Conservation (phyloP, 2,329 filamentous ascomycete genomes). For the Raffaelea deltoideospora region DNA sequence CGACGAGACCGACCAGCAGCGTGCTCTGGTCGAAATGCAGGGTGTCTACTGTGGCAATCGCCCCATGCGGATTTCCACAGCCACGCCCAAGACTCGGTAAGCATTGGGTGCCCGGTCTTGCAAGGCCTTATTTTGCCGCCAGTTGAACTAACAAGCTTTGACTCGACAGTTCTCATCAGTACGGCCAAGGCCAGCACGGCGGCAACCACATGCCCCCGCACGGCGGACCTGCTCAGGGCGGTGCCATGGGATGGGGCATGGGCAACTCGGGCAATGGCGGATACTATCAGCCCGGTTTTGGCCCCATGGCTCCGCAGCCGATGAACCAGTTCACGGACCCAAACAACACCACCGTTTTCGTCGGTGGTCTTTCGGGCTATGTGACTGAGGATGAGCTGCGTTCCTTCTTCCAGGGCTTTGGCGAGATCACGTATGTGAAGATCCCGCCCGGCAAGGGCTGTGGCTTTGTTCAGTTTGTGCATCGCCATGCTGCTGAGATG, state of each 20-base stretch:
- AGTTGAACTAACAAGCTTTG: background rate
- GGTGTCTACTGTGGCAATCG: slow-evolving; percentile 97
- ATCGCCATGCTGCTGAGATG: slow-evolving; percentile 98
- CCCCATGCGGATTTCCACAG: slow-evolving; percentile 96
- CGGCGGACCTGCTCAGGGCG: slow-evolving; percentile 24
- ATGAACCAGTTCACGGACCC: slow-evolving; percentile 99
- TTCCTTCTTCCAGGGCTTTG: slow-evolving; percentile 98
- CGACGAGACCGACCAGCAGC: slow-evolving; percentile 90
- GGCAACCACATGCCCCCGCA: slow-evolving; percentile 23
- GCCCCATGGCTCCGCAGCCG: slow-evolving; percentile 17
- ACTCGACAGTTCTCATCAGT: slow-evolving; percentile 21
- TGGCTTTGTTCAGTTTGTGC: slow-evolving; percentile 97
- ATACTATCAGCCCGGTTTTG: slow-evolving; percentile 20
- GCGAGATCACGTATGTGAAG: slow-evolving; percentile 99
- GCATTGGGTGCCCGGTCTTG: too few relatives aligned
- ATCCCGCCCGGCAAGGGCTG: slow-evolving; percentile 98
- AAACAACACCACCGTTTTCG: slow-evolving; percentile 98
- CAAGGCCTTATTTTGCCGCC: too few relatives aligned
- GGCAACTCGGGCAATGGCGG: slow-evolving; percentile 14
- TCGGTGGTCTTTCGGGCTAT: slow-evolving; percentile 91
- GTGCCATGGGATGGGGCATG: slow-evolving; percentile 25
- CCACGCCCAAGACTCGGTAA: slow-evolving; percentile 83
- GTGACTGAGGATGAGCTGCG: slow-evolving; percentile 99
- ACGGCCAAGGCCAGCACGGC: slow-evolving; percentile 19
- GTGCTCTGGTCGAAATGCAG: slow-evolving; percentile 94